These are phyloP conservation scores for Climacium dendroides DNA, from an alignment of 225 moss, liverwort and hornwort genomes.

Conservation along the genomic window DNA sequence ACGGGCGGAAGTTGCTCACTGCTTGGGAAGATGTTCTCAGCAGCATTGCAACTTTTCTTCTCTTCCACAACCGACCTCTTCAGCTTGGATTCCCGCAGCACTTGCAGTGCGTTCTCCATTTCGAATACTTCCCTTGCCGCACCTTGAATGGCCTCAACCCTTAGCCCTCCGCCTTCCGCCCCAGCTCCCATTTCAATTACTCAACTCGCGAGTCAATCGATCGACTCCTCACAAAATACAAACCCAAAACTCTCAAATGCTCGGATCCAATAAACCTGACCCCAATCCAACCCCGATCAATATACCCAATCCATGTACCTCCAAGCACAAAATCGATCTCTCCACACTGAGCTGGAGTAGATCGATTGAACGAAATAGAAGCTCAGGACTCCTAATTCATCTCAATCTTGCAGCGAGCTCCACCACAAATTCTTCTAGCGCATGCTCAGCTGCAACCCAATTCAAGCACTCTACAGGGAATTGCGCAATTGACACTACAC, in stretches of 20 bases:
- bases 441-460: not conserved
- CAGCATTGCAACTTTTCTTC: not conserved
- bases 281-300: not conserved
- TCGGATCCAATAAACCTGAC: not conserved
- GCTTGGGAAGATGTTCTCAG: slow-evolving; percentile 7
- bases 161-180: not conserved
- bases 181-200: not conserved
- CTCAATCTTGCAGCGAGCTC: not conserved
- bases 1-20: not conserved
- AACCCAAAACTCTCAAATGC: not conserved
- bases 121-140: not conserved
- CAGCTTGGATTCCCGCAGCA: not conserved
- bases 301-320: not conserved
- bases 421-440: not conserved
- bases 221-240: not conserved
- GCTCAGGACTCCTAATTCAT: not conserved
- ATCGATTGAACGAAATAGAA: not conserved
- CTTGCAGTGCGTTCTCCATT: not conserved
- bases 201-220: not conserved
- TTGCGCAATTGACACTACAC: not conserved
- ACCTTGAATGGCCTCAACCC: not conserved
- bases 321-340: not conserved
- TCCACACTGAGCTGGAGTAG: not conserved
- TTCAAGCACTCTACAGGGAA: too few relatives aligned
- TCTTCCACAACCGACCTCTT: not conserved